Evolutionary conservation across 129 eudicot genomes (phyloP), one percentile per base, ranked within the genome.

Genomic region (Tagetes erecta): DNA sequence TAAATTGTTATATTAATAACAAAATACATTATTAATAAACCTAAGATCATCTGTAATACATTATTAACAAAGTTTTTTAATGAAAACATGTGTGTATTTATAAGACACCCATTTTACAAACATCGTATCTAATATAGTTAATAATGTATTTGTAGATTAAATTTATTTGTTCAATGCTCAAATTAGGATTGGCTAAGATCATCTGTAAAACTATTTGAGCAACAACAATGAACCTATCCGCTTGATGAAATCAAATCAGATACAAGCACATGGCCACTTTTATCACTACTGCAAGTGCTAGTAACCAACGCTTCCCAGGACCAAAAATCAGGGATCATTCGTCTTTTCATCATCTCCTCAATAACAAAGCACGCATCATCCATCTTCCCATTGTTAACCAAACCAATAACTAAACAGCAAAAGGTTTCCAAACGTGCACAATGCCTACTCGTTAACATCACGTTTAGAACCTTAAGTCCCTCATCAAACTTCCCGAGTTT

Each of bases 331-430:
- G 84, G 81, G 66, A 72, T 68, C 76, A 90, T 76, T 53, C 81
- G 83, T 80, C 91, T 78, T 82, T 77, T 94, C 84, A 75, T 75
- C 90, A 94, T 94, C 87, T 91, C 96, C 77, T 88, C 91, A 81
- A 88, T 76, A 78, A 88, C 82, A 74, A 84, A 91, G 49, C 80
- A 71, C 50, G 89, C 99, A 65, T 87, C 91, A 6, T 85, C 89
- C 8, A 80, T 74, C 77, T 85, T 86, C 40, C 88, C 93, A 37
- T 59, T 69, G 71, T 67, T 81, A 53, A 81, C 64, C 83, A 94
- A 81, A 44, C 99, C 97, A 11, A 78, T 39, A 68, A 86, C 60
- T 80, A 91, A 82, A 78, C 84, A 82, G 80, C 81, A 60, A 85
- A 94, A 86, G 0, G 93, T 94, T 67, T 91, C 97, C 47, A 78